These are phyloP conservation scores for Gryganskiella cystojenkinii DNA, from an alignment of 192 early-diverging fungal species.

Conservation along the genomic window DNA sequence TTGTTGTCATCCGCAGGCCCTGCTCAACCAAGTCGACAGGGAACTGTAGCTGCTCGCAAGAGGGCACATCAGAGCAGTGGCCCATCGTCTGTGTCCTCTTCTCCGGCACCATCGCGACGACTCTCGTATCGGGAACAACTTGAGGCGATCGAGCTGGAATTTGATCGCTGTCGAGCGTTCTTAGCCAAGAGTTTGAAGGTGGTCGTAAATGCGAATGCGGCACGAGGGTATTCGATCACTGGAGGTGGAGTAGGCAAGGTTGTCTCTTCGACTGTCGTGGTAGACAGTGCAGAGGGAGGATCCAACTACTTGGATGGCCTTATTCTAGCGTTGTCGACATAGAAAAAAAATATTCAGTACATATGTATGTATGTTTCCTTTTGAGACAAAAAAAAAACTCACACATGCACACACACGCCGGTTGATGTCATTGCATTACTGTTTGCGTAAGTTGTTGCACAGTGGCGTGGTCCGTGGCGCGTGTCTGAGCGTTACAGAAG, in stretches of 20 bases:
- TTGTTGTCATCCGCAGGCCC: background rate
- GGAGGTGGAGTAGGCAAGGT: background rate
- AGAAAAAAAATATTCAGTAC: background rate
- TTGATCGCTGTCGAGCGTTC: constrained; percentile 33
- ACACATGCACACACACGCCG: no score
- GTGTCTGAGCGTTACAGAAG: no score
- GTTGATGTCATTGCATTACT: no score
- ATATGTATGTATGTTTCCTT: no score
- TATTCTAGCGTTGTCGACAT: constrained; percentile 32
- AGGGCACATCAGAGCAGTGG: no score
- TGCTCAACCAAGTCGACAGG: no score
- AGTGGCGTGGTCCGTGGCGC: no score
- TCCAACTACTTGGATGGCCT: constrained; percentile 41
- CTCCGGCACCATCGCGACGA: background rate
- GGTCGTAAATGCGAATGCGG: constrained; percentile 37
- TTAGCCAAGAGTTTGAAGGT: constrained; percentile 38
- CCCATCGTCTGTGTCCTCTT: background rate
- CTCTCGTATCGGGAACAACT: constrained; percentile 18
- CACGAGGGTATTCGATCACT: constrained; percentile 18
- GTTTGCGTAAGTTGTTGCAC: no score
- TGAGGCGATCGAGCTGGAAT: constrained; percentile 36
- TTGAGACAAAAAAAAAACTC: no score
- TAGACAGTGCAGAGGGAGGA: constrained; percentile 21
- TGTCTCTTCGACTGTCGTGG: background rate
- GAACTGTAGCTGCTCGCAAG: no score